Base-by-base conservation (phyloP, 2,329 filamentous ascomycete genomes). In the Colletotrichum musicola region DNA sequence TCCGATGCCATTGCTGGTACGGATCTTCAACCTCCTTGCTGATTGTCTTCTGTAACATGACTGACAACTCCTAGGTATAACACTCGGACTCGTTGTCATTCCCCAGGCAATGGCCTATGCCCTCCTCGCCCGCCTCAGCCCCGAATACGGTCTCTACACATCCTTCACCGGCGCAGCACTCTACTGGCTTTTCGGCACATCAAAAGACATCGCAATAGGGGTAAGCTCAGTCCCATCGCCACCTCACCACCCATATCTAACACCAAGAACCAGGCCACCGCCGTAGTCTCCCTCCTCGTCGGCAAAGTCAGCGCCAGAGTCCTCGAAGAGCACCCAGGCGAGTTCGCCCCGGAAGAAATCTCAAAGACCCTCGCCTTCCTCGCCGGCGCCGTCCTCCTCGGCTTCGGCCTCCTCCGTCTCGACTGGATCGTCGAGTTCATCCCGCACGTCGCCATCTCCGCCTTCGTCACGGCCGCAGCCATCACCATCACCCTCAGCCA, bases 111-210 rank as follows among this genome's bases (percentile, higher is more conserved):
- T 95, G 90, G 92, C 92, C 0, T 95, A 95, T 75, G 92, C 93
- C 13, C 81, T 89, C 35, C 83, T 95, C 20, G 93, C 93, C 18
- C 82, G 89, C 42, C 82, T 95, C 14, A 84, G 85, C 0, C 86
- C 89, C 1, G 86, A 94, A 72, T 95, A 88, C 73, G 93, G 93
- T 27, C 82, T 95, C 0, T 95, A 95, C 79, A 93, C 93, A 0
- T 94, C 92, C 0, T 95, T 95, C 75, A 92, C 93, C 77, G 93
- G 93, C 55, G 92, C 93, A 18, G 81, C 93, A 61, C 84, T 94
- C 55, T 95, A 95, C 80, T 95, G 92, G 92, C 87, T 94, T 62
- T 95, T 95, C 75, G 93, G 92, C 40, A 95, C 92, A 0, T 95
- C 93, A 2, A 95, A 94, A 75, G 93, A 95, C 77, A 94, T 95